Percentiles rank a stretch among this genome's conserved stretches.
Conservation (phyloP, 768 basidiomycete species). For the Fomitopsis serialis region DNA sequence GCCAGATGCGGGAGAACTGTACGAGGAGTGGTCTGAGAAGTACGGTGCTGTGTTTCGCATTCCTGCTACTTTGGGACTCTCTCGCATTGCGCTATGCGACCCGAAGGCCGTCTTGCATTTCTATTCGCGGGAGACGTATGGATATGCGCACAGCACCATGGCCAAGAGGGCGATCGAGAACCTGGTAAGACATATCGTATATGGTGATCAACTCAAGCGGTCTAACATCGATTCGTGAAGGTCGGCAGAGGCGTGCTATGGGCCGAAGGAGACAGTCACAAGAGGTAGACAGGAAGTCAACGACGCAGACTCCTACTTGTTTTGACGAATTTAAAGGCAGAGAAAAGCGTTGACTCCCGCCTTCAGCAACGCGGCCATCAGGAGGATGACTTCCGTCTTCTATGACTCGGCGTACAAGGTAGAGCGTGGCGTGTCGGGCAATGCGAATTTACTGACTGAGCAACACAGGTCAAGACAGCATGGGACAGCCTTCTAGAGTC, state of each 20-base stretch:
- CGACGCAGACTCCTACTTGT: constrained; percentile 21
- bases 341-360: constrained; percentile 46
- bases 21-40: constrained; percentile 41
- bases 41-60: constrained; percentile 44
- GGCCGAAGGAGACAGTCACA: constrained; percentile 39
- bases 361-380: constrained; percentile 47
- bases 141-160: constrained; percentile 37
- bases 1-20: constrained; percentile 27
- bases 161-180: constrained; percentile 30
- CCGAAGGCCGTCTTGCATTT: constrained; percentile 47
- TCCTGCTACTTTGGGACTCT: constrained; percentile 21
- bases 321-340: constrained; percentile 27
- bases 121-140: constrained; percentile 43
- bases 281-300: constrained; percentile 24
- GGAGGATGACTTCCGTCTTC: constrained; percentile 40
- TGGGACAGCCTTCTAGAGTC: constrained; percentile 25
- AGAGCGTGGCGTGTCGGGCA: neutral
- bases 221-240: neutral
- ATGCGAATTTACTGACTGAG: neutral
- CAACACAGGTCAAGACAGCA: constrained; percentile 30
- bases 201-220: neutral
- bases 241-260: constrained; percentile 33
- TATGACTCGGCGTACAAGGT: constrained; percentile 50
- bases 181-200: constrained; percentile 22
- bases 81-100: constrained; percentile 18